These are phyloP conservation scores for Tulasnella sp. DNA, from an alignment of 768 basidiomycete species.

Conservation along the genomic window DNA sequence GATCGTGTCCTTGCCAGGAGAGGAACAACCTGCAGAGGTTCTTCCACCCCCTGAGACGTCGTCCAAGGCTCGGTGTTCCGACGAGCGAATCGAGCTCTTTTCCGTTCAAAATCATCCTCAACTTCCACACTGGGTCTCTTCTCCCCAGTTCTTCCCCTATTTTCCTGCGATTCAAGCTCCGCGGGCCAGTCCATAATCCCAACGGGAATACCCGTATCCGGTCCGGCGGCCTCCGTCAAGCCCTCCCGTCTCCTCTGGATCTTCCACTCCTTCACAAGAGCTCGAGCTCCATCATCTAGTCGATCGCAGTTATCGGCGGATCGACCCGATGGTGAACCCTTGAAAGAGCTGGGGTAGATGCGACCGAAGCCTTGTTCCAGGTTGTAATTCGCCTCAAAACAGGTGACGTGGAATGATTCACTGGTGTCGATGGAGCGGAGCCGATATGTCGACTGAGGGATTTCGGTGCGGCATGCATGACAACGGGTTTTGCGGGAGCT, in stretches of 20 bases:
- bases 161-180: background rate
- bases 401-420: constrained; percentile 17
- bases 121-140: constrained; percentile 13
- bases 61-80: background rate
- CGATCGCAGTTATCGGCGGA: background rate
- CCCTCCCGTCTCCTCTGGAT: constrained; percentile 25
- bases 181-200: background rate
- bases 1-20: background rate
- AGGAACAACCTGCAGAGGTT: background rate
- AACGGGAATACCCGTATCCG: constrained; percentile 19
- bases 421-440: constrained; percentile 24
- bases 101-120: constrained; percentile 25
- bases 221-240: constrained; percentile 25
- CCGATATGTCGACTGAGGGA: constrained; percentile 28
- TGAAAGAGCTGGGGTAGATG: constrained; percentile 25
- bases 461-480: constrained; percentile 16
- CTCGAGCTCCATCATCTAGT: constrained; percentile 26
- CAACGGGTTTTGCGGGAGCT: constrained; percentile 20
- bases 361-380: constrained; percentile 31
- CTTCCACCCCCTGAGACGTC: background rate
- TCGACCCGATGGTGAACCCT: background rate
- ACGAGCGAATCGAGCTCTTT: constrained; percentile 5
- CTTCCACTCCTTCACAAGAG: constrained; percentile 28
- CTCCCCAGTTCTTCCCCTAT: constrained; percentile 17
- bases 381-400: constrained; percentile 24